Percentiles rank a stretch among this genome's conserved stretches.
These are phyloP conservation scores for Populus davidiana DNA, from an alignment of 345 rosid species.

Conservation along the genomic window DNA sequence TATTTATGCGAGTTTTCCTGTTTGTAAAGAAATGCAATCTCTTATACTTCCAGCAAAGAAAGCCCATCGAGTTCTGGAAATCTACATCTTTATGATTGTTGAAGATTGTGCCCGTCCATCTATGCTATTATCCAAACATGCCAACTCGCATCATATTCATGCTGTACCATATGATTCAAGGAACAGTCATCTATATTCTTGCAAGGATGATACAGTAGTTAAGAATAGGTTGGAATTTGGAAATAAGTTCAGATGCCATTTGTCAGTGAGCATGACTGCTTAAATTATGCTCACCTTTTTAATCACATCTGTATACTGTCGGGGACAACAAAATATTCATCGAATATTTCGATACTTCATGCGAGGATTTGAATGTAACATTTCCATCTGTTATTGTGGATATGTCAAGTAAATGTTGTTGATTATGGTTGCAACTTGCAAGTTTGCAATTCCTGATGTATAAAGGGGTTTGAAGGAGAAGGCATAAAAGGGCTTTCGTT, in stretches of 20 bases:
- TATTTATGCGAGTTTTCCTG: background rate
- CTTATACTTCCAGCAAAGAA: slow-evolving; percentile 43
- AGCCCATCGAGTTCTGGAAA: slow-evolving; percentile 56
- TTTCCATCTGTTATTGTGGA: background rate
- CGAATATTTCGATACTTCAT: background rate
- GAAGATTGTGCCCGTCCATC: background rate
- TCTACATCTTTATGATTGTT: slow-evolving; percentile 30
- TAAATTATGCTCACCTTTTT: background rate
- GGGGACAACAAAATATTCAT: background rate
- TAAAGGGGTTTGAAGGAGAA: background rate
- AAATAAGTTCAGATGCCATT: background rate
- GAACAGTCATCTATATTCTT: background rate
- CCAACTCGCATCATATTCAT: background rate
- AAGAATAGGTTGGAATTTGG: background rate
- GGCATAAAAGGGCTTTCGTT: background rate
- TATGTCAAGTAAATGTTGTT: background rate
- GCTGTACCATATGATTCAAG: background rate
- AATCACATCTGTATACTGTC: background rate
- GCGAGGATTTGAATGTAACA: background rate
- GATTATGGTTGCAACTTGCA: background rate
- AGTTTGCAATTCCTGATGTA: background rate
- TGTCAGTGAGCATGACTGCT: background rate
- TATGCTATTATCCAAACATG: background rate
- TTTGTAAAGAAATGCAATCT: background rate
- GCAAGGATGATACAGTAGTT: background rate